Conservation (phyloP, 75 land plant genomes). For the Sequoiadendron giganteum region DNA sequence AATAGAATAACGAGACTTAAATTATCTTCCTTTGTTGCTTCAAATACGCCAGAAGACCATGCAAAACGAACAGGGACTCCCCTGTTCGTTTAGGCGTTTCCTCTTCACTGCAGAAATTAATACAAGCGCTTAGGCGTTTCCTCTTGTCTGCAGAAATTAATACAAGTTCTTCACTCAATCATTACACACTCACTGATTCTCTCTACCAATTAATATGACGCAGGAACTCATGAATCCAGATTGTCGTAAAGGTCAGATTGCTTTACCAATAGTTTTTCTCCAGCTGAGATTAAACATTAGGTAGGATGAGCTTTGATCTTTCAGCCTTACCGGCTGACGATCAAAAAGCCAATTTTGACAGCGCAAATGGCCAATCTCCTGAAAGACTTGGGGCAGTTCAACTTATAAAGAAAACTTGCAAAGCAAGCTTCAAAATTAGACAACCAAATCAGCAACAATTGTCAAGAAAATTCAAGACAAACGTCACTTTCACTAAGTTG, state of each 20-base stretch:
- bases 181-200: background rate
- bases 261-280: background rate
- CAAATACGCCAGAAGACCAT: background rate
- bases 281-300: background rate
- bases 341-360: background rate
- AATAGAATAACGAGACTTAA: no score
- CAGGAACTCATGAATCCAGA: background rate
- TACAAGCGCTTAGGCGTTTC: background rate
- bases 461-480: background rate
- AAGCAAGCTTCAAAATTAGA: background rate
- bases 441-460: background rate
- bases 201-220: background rate
- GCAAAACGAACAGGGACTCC: background rate
- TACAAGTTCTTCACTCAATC: background rate
- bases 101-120: background rate
- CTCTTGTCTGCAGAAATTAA: background rate
- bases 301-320: background rate
- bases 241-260: background rate
- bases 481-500: background rate
- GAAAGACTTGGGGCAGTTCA: background rate
- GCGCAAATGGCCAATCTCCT: background rate
- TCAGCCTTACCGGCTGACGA: background rate
- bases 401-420: background rate
- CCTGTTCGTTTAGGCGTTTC: background rate
- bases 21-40: constrained; percentile 10